phyloP scores from a whole-genome alignment of 768 basidiomycete genomes.

The Kwoniella dejecticola region DNA sequence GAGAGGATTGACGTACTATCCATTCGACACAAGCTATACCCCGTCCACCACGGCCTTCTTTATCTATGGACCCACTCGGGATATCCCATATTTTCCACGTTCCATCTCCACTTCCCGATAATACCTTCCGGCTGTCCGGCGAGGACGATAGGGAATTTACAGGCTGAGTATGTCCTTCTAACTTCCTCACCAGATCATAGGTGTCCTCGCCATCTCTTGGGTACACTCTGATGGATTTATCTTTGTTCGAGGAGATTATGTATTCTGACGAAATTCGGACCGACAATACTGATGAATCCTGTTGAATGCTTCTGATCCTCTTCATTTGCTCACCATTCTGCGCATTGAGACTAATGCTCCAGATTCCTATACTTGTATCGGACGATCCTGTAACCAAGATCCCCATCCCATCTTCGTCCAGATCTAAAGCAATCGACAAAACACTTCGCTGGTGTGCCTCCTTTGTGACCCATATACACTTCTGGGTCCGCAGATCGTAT shows the following conservation, averaged over 20 bases:
- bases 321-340: background rate
- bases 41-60: conserved; percentile 15
- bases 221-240: conserved; percentile 29
- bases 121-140: conserved; percentile 6
- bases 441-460: conserved; percentile 43
- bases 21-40: conserved; percentile 44
- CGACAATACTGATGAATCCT: conserved; percentile 30
- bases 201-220: conserved; percentile 1
- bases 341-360: conserved; percentile 20
- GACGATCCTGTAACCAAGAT: conserved; percentile 32
- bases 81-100: conserved; percentile 37
- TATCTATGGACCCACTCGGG: conserved; percentile 1
- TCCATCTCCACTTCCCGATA: conserved; percentile 36
- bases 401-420: conserved; percentile 21
- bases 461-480: conserved; percentile 2
- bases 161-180: conserved; percentile 25
- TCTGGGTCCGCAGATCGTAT: background rate
- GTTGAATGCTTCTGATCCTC: conserved; percentile 17
- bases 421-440: conserved; percentile 26
- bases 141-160: conserved; percentile 35
- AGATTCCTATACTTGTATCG: conserved; percentile 32
- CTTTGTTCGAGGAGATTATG: conserved; percentile 35
- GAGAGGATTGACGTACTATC: conserved; percentile 25
- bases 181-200: background rate
- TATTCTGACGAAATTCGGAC: conserved; percentile 16